Base-by-base conservation (phyloP, 495 filamentous ascomycete species). In the Penicillium paxilli region DNA sequence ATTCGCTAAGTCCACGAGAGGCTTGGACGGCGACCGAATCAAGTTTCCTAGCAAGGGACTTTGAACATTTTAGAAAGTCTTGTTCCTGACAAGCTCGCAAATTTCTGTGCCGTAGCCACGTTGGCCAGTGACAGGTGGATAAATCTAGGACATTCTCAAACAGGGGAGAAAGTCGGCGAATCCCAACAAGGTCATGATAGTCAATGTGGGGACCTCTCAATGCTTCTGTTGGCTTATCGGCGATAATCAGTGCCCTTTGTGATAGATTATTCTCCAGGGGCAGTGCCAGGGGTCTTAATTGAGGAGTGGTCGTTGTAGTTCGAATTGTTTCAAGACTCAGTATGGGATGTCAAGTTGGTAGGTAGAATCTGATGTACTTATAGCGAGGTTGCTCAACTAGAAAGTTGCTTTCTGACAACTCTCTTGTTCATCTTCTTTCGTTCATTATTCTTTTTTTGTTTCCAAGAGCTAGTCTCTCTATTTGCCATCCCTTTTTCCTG, bases 401-500 rank as follows among this genome's bases (percentile, higher is more conserved):
- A 10, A 21, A n/a, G 5, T 21, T 49, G 12, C 12, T 37, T 32
- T 32, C 14, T 28, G 12, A 32, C 35, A n/a, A 16, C 35, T 11
- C 26, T 51, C 49, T 20, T 28, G 11, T 28, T 24, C 37, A 42
- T 51, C 11, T 14, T 53, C 33, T 20, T 28, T 24, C 20, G 40
- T n/a, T 23, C 5, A 17, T 3, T 1, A 41, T 41, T 42, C 48
- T 44, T 52, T 10, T 35, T 19, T 57, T 20, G 3, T 21, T 17
- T 30, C 38, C 23, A 37, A 19, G 55, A 52, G 55, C 49, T 57
- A 40, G 55, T 28, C 55, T 57, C 54, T 40, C 38, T 44, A 42
- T 42, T 23, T 38, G 8, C n/a, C 37, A 46, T 49, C 37, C 48
- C 54, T 41, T 47, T 52, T 54, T 48, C 23, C 44, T 49, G 47